These are phyloP conservation scores for Oidiodendron maius DNA, from an alignment of 495 filamentous ascomycete genomes.

Conservation along the genomic window DNA sequence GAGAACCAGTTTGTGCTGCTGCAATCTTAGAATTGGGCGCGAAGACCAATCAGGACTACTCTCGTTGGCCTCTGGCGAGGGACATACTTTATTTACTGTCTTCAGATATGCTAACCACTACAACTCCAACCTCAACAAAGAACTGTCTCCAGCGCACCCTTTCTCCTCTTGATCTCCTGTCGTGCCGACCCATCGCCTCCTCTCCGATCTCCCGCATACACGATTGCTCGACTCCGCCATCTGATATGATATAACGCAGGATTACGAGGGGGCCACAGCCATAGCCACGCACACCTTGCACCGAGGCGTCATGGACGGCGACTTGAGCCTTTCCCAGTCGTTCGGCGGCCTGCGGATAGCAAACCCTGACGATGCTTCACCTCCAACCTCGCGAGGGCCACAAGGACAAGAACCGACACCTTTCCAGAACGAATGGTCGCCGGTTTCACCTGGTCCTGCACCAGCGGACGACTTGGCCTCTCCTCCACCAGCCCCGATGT, in stretches of 20 bases:
- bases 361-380: constrained; percentile 81
- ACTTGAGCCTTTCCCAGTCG: constrained; percentile 86
- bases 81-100: too few relatives aligned
- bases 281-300: not conserved
- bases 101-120: too few relatives aligned
- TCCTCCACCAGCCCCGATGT: constrained; percentile 2
- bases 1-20: too few relatives aligned
- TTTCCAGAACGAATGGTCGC: constrained; percentile 20
- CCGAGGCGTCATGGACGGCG: constrained; percentile 66
- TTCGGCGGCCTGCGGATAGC: constrained; percentile 94
- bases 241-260: constrained; percentile 3
- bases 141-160: too few relatives aligned
- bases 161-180: too few relatives aligned
- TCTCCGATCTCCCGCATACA: too few relatives aligned
- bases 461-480: constrained; percentile 12
- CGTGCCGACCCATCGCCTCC: too few relatives aligned
- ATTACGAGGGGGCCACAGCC: not conserved
- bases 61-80: too few relatives aligned
- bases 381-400: constrained; percentile 39
- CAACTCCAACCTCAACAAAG: too few relatives aligned
- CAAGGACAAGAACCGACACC: constrained; percentile 21
- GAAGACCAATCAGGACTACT: too few relatives aligned
- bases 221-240: too few relatives aligned
- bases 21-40: too few relatives aligned
- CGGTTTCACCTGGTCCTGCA: constrained; percentile 19